Percentiles rank a stretch among this genome's conserved stretches.
Conservation (phyloP, 495 filamentous ascomycete species). For the Hypomontagnella monticulosa region DNA sequence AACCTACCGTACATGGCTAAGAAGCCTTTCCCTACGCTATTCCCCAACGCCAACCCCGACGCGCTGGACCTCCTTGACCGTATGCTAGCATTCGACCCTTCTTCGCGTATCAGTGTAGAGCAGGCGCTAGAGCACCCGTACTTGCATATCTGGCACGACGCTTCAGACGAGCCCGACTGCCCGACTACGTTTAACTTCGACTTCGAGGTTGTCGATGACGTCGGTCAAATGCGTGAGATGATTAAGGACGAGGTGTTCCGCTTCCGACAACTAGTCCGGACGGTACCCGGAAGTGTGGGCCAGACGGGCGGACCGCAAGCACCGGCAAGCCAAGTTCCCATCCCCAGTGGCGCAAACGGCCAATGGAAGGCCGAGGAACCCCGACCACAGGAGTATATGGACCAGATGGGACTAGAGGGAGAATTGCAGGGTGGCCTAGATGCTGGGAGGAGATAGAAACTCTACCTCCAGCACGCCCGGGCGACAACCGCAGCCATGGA, state of each 20-base stretch:
- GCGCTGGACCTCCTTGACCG: constrained; percentile 93
- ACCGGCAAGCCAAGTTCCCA: constrained; percentile 65
- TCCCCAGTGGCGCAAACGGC: constrained; percentile 71
- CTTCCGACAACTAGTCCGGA: constrained; percentile 80
- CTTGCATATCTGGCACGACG: constrained; percentile 97
- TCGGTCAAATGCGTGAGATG: constrained; percentile 94
- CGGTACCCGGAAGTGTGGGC: constrained; percentile 60
- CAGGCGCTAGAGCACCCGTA: constrained; percentile 95
- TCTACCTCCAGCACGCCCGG: constrained; percentile 3
- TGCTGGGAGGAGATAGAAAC: constrained; percentile 53
- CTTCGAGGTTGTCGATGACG: constrained; percentile 95
- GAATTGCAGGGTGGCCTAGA: constrained; percentile 87
- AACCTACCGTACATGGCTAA: constrained; percentile 97
- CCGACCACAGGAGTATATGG: constrained; percentile 80
- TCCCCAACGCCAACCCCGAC: constrained; percentile 95
- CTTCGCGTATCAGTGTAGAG: constrained; percentile 89
- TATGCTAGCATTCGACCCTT: constrained; percentile 97
- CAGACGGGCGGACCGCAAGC: constrained; percentile 41
- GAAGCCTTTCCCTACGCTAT: constrained; percentile 84
- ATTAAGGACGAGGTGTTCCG: constrained; percentile 89
- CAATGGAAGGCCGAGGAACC: constrained; percentile 87
- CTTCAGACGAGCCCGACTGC: constrained; percentile 92
- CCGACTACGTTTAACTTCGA: constrained; percentile 96
- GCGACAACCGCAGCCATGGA: neutral
- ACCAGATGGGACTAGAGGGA: constrained; percentile 73